Base-by-base conservation (phyloP, 1,284 basidiomycete genomes). In the Marasmius fiardii region DNA sequence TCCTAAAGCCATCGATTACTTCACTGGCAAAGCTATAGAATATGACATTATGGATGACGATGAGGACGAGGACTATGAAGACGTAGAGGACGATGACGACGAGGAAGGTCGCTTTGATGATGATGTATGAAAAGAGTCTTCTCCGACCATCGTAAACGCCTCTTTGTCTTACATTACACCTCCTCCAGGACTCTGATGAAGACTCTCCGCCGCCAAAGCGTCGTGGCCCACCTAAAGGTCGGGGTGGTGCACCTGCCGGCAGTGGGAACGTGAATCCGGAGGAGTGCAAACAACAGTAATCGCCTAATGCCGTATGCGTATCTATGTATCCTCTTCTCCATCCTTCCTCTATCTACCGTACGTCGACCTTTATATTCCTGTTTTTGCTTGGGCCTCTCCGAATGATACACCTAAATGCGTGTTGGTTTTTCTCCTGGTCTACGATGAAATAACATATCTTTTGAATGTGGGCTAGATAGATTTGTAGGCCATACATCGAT, bases 21-120 rank as follows among this genome's bases (percentile, higher is more conserved):
- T 98, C 75, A 98, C 95, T 18, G 96, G 96, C 67, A 96, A 97
- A 76, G 94, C 95, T 18, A 83, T 98, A 53, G 86, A 93, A 66
- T 95, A 90, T 68, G 95, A 97, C 63, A 81, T 86, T 62, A 69
- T 88, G 59, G 89, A 86, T 4, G 86, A 89, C 0, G 82, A 84
- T 33, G 79, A 83, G 23, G 72, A 80, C 1, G 81, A 85, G 8
- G 84, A 85, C 28, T 83, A 86, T 14, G 85, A 85, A 24, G 83
- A 86, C 12, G 81, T 83, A 28, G 75, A 81, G 4, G 81, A 82
- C 33, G 79, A 81, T 35, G 82, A 83, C 16, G 78, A 78, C 35
- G 82, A 85, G 47, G 85, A 83, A 47, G 81, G 77, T 57, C 77
- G 79, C 28, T 80, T 80, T 58, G 81, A 81, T 64, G 77, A 79